phyloP scores from a whole-genome alignment of 768 basidiomycete genomes.

The Pleurotus platypus region DNA sequence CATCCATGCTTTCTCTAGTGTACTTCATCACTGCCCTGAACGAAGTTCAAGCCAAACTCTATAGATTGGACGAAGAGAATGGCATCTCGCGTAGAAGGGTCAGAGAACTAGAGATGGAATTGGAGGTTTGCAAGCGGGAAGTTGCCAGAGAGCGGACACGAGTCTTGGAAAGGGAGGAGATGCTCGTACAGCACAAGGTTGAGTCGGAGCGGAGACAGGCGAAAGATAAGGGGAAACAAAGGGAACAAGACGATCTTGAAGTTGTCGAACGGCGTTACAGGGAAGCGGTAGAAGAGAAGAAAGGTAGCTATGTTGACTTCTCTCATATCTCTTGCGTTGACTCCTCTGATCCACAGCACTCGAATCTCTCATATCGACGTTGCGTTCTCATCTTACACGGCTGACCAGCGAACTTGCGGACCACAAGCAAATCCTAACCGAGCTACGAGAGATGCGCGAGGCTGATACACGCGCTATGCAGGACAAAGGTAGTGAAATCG shows the following conservation, averaged over 20 bases:
- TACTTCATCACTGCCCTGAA: conserved; percentile 54
- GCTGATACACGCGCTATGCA: conserved; percentile 53
- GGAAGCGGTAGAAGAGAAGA: conserved; percentile 85
- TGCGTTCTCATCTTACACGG: conserved; percentile 72
- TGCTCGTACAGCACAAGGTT: conserved; percentile 31
- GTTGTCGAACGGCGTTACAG: conserved; percentile 50
- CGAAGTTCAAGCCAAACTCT: conserved; percentile 62
- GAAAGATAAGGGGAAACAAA: conserved; percentile 33
- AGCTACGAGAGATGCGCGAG: conserved; percentile 62
- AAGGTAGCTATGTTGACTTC: conserved; percentile 47
- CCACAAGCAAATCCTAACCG: conserved; percentile 67
- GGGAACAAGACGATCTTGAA: conserved; percentile 22
- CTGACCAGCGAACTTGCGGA: conserved; percentile 76
- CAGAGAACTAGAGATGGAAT: conserved; percentile 82
- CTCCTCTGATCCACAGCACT: conserved; percentile 48
- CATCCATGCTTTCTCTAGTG: neutral
- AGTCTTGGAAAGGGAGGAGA: conserved; percentile 54
- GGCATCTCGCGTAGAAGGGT: conserved; percentile 77
- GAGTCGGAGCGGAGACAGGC: conserved; percentile 21
- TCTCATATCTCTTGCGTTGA: conserved; percentile 7
- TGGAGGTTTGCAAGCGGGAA: conserved; percentile 81
- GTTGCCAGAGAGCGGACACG: conserved; percentile 66
- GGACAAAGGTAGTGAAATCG: conserved; percentile 65
- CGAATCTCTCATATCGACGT: conserved; percentile 71
- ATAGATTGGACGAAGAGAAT: conserved; percentile 79